Conservation (phyloP, 2,329 filamentous ascomycete species). For the Fusarium avenaceum region DNA sequence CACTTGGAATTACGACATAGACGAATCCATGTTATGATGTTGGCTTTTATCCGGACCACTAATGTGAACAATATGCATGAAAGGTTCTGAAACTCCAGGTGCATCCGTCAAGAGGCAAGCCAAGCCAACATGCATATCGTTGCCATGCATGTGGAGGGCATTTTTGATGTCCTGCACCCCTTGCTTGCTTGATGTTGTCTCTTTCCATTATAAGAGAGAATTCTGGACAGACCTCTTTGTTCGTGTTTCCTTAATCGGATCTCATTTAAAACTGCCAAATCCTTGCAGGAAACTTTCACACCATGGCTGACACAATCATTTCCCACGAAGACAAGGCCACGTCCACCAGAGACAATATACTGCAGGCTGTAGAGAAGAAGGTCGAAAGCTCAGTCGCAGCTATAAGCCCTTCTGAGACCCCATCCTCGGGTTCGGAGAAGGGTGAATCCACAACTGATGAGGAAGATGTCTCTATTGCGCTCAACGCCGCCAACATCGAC, state of each 20-base stretch:
- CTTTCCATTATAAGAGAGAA: neutral
- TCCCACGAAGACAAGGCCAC: neutral
- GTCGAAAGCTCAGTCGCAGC: neutral
- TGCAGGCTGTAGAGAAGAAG: neutral
- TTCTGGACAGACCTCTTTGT: neutral
- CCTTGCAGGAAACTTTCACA: neutral
- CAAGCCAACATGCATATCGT: neutral
- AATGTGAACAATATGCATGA: neutral
- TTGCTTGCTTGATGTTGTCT: neutral
- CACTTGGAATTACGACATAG: neutral
- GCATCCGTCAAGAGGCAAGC: neutral
- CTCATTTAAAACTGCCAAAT: neutral
- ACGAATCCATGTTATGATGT: neutral
- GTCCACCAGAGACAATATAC: neutral
- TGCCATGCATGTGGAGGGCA: neutral
- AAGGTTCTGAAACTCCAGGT: neutral
- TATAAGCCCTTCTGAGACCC: neutral
- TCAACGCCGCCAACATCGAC: constrained; percentile 24
- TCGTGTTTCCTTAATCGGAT: neutral
- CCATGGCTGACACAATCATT: neutral
- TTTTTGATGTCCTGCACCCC: neutral
- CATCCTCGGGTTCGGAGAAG: neutral
- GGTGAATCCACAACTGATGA: neutral
- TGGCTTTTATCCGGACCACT: neutral
- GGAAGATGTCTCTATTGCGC: constrained; percentile 28